Evolutionary conservation across 352 stramenopile genomes (phyloP).

Genomic region (Phytophthora nicotianae): DNA sequence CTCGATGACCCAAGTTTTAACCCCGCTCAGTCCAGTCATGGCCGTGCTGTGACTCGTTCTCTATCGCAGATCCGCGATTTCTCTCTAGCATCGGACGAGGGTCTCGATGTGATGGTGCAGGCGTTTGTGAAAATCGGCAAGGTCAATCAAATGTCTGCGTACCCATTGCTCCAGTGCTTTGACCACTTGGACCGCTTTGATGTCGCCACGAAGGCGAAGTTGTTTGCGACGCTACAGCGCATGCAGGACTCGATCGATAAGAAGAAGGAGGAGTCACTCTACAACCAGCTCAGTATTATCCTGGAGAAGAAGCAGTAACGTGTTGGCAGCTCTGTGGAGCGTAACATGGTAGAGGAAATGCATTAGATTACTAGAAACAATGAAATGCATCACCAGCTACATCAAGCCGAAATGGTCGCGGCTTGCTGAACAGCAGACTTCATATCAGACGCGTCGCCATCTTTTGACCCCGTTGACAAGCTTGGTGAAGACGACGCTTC

Average conservation of each 20-base stretch:
- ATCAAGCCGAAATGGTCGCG: slow-evolving; percentile 31
- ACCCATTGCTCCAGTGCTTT: slow-evolving; percentile 81
- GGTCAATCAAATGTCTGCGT: slow-evolving; percentile 87
- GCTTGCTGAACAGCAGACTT: slow-evolving; percentile 32
- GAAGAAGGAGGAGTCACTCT: slow-evolving; percentile 83
- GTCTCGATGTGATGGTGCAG: slow-evolving; percentile 71
- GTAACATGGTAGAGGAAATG: slow-evolving; percentile 10
- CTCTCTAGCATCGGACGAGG: slow-evolving; percentile 75
- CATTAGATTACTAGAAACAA: slow-evolving; percentile 34
- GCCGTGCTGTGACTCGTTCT: slow-evolving; percentile 64
- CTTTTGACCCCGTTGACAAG: slow-evolving; percentile 15
- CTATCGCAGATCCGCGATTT: slow-evolving; percentile 82
- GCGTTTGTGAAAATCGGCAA: slow-evolving; percentile 83
- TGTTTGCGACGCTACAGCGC: slow-evolving; percentile 57
- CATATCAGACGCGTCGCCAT: slow-evolving; percentile 7
- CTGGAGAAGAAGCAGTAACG: slow-evolving; percentile 11
- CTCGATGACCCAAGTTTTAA: slow-evolving; percentile 75
- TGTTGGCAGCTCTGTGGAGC: too few relatives aligned
- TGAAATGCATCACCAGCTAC: slow-evolving; percentile 22
- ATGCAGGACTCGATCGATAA: slow-evolving; percentile 83
- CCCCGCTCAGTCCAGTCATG: slow-evolving; percentile 73
- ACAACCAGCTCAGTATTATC: slow-evolving; percentile 89
- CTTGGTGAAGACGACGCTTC: slow-evolving; percentile 9
- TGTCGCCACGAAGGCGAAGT: slow-evolving; percentile 56
- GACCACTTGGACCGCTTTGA: slow-evolving; percentile 80